Percentiles rank a stretch among this genome's conserved stretches.
These are phyloP conservation scores for Fusarium sp. DNA, from an alignment of 2,329 filamentous ascomycete species.

Conservation along the genomic window DNA sequence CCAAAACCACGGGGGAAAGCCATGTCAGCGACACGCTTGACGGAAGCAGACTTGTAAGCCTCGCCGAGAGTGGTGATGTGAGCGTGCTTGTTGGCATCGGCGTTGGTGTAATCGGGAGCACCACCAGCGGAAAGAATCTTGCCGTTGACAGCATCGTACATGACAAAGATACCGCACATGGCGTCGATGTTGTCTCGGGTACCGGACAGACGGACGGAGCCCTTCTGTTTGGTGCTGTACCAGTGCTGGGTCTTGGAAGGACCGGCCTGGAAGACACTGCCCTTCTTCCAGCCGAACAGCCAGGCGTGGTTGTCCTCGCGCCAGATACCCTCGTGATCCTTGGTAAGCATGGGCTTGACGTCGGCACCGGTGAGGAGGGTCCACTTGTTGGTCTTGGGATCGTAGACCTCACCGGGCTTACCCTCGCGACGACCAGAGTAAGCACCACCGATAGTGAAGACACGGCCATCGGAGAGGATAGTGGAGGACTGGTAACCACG, in stretches of 20 bases:
- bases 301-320: conserved; percentile 52
- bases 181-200: conserved; percentile 54
- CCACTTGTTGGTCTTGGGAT: conserved; percentile 60
- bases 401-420: conserved; percentile 68
- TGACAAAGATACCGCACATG: conserved; percentile 65
- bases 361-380: conserved; percentile 55
- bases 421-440: conserved; percentile 58
- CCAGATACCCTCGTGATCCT: conserved; percentile 60
- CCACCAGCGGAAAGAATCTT: conserved; percentile 65
- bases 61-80: conserved; percentile 60
- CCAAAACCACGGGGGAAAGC: conserved; percentile 54
- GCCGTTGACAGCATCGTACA: conserved; percentile 67
- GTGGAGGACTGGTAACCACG: conserved; percentile 66
- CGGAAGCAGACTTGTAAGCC: conserved; percentile 24
- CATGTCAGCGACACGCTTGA: conserved; percentile 48
- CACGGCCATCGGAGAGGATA: conserved; percentile 62
- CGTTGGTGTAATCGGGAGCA: conserved; percentile 55
- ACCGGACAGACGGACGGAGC: conserved; percentile 40
- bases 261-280: conserved; percentile 65
- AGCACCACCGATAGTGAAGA: conserved; percentile 70
- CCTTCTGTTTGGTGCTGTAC: conserved; percentile 60
- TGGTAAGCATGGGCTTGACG: conserved; percentile 63
- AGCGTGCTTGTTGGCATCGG: conserved; percentile 54
- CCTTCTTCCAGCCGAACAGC: conserved; percentile 58
- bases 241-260: conserved; percentile 67